These are phyloP conservation scores for Cornus suecica DNA, from an alignment of 148 eudicot genomes.

Conservation along the genomic window DNA sequence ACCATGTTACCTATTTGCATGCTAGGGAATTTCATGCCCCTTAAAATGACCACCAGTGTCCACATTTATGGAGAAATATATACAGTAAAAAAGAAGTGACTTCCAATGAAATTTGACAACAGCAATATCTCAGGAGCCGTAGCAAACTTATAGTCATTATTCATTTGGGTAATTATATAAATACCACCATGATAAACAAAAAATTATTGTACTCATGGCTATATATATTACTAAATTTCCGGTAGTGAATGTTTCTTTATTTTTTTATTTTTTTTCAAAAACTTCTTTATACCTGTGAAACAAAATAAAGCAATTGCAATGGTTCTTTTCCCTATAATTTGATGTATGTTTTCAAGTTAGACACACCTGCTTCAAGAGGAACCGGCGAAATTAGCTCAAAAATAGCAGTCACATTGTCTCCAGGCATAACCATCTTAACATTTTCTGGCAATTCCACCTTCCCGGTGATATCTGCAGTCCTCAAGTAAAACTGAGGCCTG, in stretches of 20 bases:
- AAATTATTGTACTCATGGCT: no score
- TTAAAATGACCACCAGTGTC: no score
- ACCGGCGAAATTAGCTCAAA: slow-evolving; percentile 83
- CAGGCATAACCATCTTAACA: slow-evolving; percentile 99
- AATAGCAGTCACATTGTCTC: slow-evolving; percentile 92
- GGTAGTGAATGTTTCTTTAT: no score
- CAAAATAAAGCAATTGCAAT: background rate
- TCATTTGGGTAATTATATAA: no score
- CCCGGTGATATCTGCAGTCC: slow-evolving; percentile 90
- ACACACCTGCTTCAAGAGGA: slow-evolving; percentile 80
- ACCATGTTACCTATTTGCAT: no score
- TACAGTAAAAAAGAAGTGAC: background rate
- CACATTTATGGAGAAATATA: no score
- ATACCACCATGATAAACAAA: no score
- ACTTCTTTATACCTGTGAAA: background rate
- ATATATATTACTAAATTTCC: no score
- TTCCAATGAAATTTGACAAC: background rate
- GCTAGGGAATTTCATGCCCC: no score
- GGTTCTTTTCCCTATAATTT: background rate
- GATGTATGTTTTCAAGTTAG: slow-evolving; percentile 2
- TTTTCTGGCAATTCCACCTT: slow-evolving; percentile 85
- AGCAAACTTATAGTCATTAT: no score
- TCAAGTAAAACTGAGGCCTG: slow-evolving; percentile 88
- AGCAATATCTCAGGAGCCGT: background rate
- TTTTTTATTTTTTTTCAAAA: no score